phyloP scores from a whole-genome alignment of 176 grass and related monocot genomes.

The Typha latifolia region DNA sequence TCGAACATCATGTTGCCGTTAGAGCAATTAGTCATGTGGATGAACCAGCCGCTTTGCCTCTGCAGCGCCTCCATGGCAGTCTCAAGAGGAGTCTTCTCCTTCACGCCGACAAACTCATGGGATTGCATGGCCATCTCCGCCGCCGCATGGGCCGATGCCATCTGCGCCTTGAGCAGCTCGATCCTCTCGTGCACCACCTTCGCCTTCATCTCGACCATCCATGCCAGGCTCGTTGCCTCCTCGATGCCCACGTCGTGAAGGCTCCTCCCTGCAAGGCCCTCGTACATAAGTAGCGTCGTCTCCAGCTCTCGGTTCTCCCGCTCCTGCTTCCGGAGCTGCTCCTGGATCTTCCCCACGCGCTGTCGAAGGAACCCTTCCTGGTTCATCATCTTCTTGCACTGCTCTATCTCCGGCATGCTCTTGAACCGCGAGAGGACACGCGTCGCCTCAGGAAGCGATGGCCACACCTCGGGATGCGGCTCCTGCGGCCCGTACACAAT shows the following conservation, averaged over 20 bases:
- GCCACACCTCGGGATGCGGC: conserved; percentile 19
- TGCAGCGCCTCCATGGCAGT: not conserved
- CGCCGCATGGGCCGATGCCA: not conserved
- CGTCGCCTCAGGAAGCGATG: not conserved
- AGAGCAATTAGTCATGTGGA: not conserved
- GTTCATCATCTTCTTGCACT: conserved; percentile 36
- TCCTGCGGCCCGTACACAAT: conserved; percentile 23
- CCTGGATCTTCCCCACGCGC: conserved; percentile 19
- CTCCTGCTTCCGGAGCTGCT: conserved; percentile 27
- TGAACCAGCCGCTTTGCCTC: conserved; percentile 6
- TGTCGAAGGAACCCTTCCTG: conserved; percentile 24
- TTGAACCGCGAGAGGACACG: conserved; percentile 12
- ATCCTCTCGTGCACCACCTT: conserved; percentile 3
- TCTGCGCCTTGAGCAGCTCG: not conserved
- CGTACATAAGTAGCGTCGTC: conserved; percentile 15
- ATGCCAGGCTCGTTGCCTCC: conserved; percentile 12
- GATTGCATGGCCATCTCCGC: too few relatives aligned
- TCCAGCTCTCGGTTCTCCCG: conserved; percentile 18
- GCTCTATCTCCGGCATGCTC: conserved; percentile 29
- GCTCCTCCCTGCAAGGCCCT: conserved; percentile 13
- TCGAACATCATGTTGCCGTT: not conserved
- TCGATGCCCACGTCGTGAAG: conserved; percentile 8
- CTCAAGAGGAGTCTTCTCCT: not conserved
- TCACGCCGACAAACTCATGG: too few relatives aligned
- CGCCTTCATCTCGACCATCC: conserved; percentile 22